Evolutionary conservation across 2,329 filamentous ascomycete species (phyloP), one percentile per base, ranked within the genome.

Genomic region (Dothistroma septosporum): DNA sequence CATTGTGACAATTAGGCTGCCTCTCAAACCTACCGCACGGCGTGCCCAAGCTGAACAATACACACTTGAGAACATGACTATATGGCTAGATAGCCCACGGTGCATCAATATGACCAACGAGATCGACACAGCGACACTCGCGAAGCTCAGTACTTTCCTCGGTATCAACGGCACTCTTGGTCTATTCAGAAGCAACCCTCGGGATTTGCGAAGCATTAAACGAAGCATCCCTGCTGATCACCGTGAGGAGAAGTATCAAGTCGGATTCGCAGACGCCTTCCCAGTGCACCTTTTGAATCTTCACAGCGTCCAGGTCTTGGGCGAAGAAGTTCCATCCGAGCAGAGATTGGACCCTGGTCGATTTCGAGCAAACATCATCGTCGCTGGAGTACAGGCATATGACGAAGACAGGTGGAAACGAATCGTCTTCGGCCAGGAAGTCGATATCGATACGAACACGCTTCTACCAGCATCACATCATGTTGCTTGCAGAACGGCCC

Each of bases 351-450:
- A 87, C 59, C 82, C 83, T 9, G 76, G 82, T 16, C 82, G 87
- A 12, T 92, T 90, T 74, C 82, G 89, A 24, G 83, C 88, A 41
- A 92, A 92, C 68, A 85, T 92, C 35, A 86, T 90, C 66, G 75
- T 90, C 54, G 83, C 85, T 4, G 87, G 87, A 3, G 79, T 82
- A 0, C 77, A 82, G 1, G 79, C 86, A 4, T 91, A 88, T 68
- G 82, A 85, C 19, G 89, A 92, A 73, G 88, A 92, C 57, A 78
- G 77, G 9, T 92, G 89, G 89, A 86, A 84, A 63, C 78, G 76
- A 31, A 79, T 90, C 41, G 76, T 77, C 22, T 80, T 88, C 28
- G 64, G 62, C 1, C 57, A 58, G 21, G 47, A 63, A 9, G 53
- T 55, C 24, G 49, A 56, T 10, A 19, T 41, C 3, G 37, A 33